Evolutionary conservation across 345 rosid species (phyloP).

Genomic region (Triadica sebifera): DNA sequence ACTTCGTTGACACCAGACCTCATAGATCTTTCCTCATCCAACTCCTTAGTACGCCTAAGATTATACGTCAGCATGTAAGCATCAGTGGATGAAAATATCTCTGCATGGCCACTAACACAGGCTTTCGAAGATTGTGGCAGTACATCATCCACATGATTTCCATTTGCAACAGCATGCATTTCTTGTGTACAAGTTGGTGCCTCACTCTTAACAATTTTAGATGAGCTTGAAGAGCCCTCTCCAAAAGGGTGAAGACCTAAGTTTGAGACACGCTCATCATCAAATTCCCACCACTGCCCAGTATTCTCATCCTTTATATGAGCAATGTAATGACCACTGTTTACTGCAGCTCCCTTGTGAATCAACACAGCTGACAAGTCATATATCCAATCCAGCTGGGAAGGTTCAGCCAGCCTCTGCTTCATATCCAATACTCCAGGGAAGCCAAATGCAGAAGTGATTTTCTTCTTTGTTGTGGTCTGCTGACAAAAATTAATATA

Average conservation of each 20-base stretch:
- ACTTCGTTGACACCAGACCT: conserved; percentile 25
- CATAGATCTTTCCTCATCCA: conserved; percentile 31
- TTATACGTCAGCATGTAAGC: conserved; percentile 93
- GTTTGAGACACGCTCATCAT: conserved; percentile 86
- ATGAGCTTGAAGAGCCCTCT: conserved; percentile 56
- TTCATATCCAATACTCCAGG: conserved; percentile 82
- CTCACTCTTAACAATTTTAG: conserved; percentile 33
- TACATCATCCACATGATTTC: conserved; percentile 36
- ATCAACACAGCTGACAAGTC: conserved; percentile 88
- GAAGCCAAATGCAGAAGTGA: conserved; percentile 79
- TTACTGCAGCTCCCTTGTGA: conserved; percentile 96
- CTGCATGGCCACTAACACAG: conserved; percentile 35
- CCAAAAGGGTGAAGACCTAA: conserved; percentile 81
- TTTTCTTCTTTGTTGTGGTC: conserved; percentile 96
- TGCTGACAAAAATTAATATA: conserved; percentile 50
- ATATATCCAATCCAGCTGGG: conserved; percentile 55
- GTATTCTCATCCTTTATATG: conserved; percentile 92
- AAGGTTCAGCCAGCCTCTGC: conserved; percentile 65
- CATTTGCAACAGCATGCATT: conserved; percentile 36
- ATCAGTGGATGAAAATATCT: conserved; percentile 81
- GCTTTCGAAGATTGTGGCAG: conserved; percentile 44
- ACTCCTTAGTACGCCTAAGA: conserved; percentile 50
- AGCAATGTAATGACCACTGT: conserved; percentile 96
- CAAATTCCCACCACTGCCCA: conserved; percentile 97
- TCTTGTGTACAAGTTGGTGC: conserved; percentile 33